Conservation (phyloP, 2,329 filamentous ascomycete species). For the Lachnellula willkommii region DNA sequence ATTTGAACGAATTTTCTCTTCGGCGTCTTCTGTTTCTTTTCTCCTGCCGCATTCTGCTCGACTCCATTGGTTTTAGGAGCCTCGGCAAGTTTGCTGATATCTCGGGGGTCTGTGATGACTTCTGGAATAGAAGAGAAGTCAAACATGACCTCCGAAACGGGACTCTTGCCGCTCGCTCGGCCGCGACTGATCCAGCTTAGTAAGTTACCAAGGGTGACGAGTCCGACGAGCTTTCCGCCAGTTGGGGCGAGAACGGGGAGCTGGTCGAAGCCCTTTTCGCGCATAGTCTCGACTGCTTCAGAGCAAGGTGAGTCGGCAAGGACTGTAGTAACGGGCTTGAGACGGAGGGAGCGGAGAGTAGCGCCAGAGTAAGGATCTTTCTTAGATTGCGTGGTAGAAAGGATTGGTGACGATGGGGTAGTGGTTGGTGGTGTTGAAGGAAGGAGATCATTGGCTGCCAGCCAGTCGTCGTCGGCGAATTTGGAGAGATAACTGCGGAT, state of each 20-base stretch:
- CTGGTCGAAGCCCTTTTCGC: conserved; percentile 96
- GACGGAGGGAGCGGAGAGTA: conserved; percentile 74
- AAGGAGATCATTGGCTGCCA: conserved; percentile 90
- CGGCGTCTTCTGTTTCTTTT: conserved; percentile 36
- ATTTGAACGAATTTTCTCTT: conserved; percentile 86
- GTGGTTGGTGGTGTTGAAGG: conserved; percentile 50
- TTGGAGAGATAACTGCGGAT: conserved; percentile 97
- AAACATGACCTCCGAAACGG: conserved; percentile 90
- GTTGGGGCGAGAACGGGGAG: conserved; percentile 76
- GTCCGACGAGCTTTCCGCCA: conserved; percentile 72
- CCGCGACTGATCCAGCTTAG: conserved; percentile 84
- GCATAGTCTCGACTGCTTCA: conserved; percentile 95
- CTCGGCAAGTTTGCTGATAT: conserved; percentile 42
- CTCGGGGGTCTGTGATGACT: conserved; percentile 80
- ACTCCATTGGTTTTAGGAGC: conserved; percentile 29
- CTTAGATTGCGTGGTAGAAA: conserved; percentile 29
- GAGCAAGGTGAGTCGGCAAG: conserved; percentile 65
- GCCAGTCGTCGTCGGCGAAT: conserved; percentile 98
- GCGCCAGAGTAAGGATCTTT: conserved; percentile 69
- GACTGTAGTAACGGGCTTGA: conserved; percentile 92
- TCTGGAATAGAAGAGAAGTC: conserved; percentile 85
- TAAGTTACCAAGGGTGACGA: conserved; percentile 92
- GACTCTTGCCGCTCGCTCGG: conserved; percentile 66
- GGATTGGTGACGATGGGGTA: conserved; percentile 34
- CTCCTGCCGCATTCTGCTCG: conserved; percentile 29